phyloP scores from a whole-genome alignment of 352 stramenopile genomes.

The Phytopythium oedochilum region DNA sequence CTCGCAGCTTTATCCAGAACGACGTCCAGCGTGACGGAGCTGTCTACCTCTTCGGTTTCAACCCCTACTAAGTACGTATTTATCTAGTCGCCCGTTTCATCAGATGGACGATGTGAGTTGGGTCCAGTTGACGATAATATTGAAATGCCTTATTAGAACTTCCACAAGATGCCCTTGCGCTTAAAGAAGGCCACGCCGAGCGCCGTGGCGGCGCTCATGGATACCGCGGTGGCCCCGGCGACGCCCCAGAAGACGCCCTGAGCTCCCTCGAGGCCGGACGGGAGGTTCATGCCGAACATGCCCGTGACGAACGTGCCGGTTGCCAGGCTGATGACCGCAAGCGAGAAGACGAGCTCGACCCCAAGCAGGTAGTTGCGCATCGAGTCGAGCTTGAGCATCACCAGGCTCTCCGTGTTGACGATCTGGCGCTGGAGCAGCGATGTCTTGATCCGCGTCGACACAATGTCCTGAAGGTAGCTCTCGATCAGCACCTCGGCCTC shows the following conservation, averaged over 20 bases:
- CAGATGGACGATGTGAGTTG: too few relatives aligned
- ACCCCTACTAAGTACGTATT: too few relatives aligned
- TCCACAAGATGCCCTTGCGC: slow-evolving; percentile 30
- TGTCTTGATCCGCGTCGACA: slow-evolving; percentile 62
- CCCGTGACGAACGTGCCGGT: slow-evolving; percentile 53
- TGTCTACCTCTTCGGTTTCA: too few relatives aligned
- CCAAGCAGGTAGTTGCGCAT: slow-evolving; percentile 59
- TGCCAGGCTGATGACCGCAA: slow-evolving; percentile 49
- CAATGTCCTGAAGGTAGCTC: slow-evolving; percentile 61
- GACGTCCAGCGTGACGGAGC: slow-evolving; percentile 13
- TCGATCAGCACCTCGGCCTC: slow-evolving; percentile 53
- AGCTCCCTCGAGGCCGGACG: slow-evolving; percentile 20
- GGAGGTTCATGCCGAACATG: slow-evolving; percentile 64
- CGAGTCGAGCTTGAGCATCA: slow-evolving; percentile 71
- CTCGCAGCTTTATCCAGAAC: slow-evolving; percentile 12
- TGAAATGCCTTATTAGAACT: too few relatives aligned
- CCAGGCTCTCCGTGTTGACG: slow-evolving; percentile 61
- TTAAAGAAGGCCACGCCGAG: slow-evolving; percentile 57
- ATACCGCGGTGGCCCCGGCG: slow-evolving; percentile 24
- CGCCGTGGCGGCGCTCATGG: slow-evolving; percentile 37
- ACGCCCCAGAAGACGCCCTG: slow-evolving; percentile 32
- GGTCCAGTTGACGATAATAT: too few relatives aligned
- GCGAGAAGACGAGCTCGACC: slow-evolving; percentile 49
- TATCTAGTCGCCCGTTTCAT: too few relatives aligned
- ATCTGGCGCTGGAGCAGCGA: slow-evolving; percentile 64